Evolutionary conservation across 306 rosid genomes (phyloP), one percentile per base, ranked within the genome.

Genomic region (Gleditsia sinensis): DNA sequence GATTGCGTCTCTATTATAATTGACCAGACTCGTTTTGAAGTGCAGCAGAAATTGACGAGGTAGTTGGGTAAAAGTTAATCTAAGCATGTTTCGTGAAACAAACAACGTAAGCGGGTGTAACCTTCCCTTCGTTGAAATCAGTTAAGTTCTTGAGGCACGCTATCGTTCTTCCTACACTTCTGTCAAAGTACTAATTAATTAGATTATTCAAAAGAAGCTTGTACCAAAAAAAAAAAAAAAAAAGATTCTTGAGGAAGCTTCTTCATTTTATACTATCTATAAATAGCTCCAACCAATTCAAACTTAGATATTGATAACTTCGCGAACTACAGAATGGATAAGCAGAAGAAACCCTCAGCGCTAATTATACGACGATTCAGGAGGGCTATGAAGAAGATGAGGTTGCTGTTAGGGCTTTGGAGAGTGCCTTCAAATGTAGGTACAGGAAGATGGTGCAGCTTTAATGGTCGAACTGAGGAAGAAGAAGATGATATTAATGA

Each of bases 381-480:
- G 74, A 72, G 12, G 51, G 69, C 85, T 23, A 62, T 80, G 59
- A 77, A 9, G 49, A 87, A 74, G 74, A 43, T 87, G 3, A 75
- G 21, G 25, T 54, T 83, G 33, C 19, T 80, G 33, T 69, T 71
- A 9, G 19, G 58, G 56, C 23, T 82, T 2, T 45, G 63, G 49
- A 17, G 59, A 58, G 32, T 42, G 30, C n/a, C 17, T 66, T 65
- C 80, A 20, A 19, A 14, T 64, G 7, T 5, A 4, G 28, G 48
- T 16, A 27, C 49, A 36, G 12, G 7, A 43, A 62, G 48, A 37
- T 20, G 86, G 67, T 19, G 48, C 23, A 17, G 28, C 48, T 61
- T 36, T 34, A 3, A 42, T 42, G 39, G 39, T 2, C 21, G 23
- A 57, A n/a, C 0, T 21, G 32, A 25, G 1, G 43, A 43, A 10